A percentile compares a stretch with the other conserved stretches of the same genome.
These are phyloP conservation scores for Myxozyma lipomycoides DNA, from an alignment of 805 yeast species.

Conservation along the genomic window DNA sequence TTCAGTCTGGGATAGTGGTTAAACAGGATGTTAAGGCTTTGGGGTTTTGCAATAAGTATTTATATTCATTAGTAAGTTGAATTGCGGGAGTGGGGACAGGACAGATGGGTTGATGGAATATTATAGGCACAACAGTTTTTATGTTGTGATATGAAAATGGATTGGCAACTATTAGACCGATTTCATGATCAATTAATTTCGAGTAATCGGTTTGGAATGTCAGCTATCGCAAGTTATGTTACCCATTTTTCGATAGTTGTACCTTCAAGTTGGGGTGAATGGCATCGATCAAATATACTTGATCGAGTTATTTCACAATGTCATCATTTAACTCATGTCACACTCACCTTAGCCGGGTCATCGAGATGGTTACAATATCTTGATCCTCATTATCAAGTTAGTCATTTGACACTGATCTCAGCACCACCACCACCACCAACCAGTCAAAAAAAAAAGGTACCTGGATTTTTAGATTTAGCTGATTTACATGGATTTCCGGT, in stretches of 20 bases:
- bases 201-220: slow-evolving; percentile 2
- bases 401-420: slow-evolving; percentile 18
- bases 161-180: slow-evolving; percentile 20
- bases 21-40: slow-evolving; percentile 9
- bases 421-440: neutral
- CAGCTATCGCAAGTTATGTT: slow-evolving; percentile 17
- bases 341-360: slow-evolving; percentile 24
- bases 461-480: slow-evolving; percentile 17
- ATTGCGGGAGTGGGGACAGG: too few species aligned
- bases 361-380: slow-evolving; percentile 24
- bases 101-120: too few species aligned
- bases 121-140: slow-evolving; percentile 26
- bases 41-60: slow-evolving; percentile 11
- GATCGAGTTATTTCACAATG: slow-evolving; percentile 14
- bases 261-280: slow-evolving; percentile 29
- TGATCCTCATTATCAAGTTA: slow-evolving; percentile 23
- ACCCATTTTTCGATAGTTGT: slow-evolving; percentile 12
- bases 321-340: slow-evolving; percentile 5
- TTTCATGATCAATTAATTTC: slow-evolving; percentile 4
- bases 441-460: neutral
- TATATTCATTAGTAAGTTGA: slow-evolving; percentile 15
- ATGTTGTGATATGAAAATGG: slow-evolving; percentile 12
- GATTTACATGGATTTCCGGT: slow-evolving; percentile 20
- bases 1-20: neutral
- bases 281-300: slow-evolving; percentile 23